Evolutionary conservation across 441 rosid genomes (phyloP).

Genomic region (Populus hybrid): DNA sequence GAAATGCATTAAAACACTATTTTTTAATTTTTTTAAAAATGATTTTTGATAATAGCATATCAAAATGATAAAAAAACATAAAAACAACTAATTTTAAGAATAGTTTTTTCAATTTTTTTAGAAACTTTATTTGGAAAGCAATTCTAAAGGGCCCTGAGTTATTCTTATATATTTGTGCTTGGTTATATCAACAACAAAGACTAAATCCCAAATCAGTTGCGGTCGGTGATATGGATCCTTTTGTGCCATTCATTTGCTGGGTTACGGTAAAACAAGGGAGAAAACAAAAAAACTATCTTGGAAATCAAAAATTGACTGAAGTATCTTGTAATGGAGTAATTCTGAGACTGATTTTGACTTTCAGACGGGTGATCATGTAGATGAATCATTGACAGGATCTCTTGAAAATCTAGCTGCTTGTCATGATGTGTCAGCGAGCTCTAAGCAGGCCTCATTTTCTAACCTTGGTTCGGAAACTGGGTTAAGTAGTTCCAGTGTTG

Average conservation of each 20-base stretch:
- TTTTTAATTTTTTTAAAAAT: too few species aligned
- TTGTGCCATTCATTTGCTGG: not conserved
- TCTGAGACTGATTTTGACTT: slow-evolving; percentile 21
- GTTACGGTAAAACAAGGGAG: not conserved
- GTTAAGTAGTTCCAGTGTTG: slow-evolving; percentile 25
- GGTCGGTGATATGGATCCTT: not conserved
- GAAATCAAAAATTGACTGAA: not conserved
- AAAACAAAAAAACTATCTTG: not conserved
- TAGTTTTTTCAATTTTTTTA: too few species aligned
- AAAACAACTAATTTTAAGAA: too few species aligned
- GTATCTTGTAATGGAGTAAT: not conserved
- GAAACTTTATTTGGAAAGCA: too few species aligned
- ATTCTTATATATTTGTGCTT: not conserved
- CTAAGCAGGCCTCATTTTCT: slow-evolving; percentile 17
- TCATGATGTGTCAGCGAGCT: not conserved
- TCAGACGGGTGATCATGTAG: slow-evolving; percentile 39
- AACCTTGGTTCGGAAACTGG: slow-evolving; percentile 28
- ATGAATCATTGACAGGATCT: slow-evolving; percentile 21
- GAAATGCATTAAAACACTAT: too few species aligned
- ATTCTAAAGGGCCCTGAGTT: too few species aligned
- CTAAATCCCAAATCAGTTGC: not conserved
- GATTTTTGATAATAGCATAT: too few species aligned
- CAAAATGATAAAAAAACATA: too few species aligned
- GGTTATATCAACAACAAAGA: not conserved
- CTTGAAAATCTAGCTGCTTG: not conserved